Base-by-base conservation (phyloP, 352 stramenopile species). In the Globisporangium perplexum region DNA sequence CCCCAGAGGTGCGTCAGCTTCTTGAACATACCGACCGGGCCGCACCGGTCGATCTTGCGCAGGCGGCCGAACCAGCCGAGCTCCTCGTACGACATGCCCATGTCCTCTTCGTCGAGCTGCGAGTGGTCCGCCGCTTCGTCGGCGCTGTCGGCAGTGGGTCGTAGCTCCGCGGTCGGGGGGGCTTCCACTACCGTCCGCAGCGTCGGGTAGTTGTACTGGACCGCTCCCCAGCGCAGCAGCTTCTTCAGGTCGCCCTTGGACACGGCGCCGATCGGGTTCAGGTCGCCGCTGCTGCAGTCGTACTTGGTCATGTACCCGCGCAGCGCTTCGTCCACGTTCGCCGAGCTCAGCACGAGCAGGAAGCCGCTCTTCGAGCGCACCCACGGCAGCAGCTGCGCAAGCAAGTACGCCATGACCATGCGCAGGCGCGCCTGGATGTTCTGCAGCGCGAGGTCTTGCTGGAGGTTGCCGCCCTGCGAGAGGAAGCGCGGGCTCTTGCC, bases 291-390 rank as follows among this genome's bases (percentile, higher is more conserved):
- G 60, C 90, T 98, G 73, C 96, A 99, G 78, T 99, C 97, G 60
- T 99, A 99, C 74, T 99, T 99, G 44, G 97, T 99, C 93, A 99
- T 98, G 78, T 99, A 99, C 28, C 97, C 97, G 50, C 96, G 90
- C 43, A 99, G 76, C 0, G 91, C 92, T 74, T 99, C 97, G 61
- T 99, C 97, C 1, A 99, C 97, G 69, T 99, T 99, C 38, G 91
- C 96, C 33, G 89, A 98, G 51, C 96, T 97, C 22, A 99, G 76
- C 31, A 99, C 97, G 7, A 99, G 83, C n/a, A 99, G 62, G 58
- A 98, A 99, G 38, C 96, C 96, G 14, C 55, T 74, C 55, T 93
- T 93, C 24, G 78, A 85, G 20, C 97, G 88, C n/a, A 98, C 87
- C 97, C 96, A 99, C 6, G 96, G 97, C 45, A 99, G 72, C n/a